Evolutionary conservation across 805 yeast genomes (phyloP).

Genomic region (Groenewaldozyma salmanticensis): DNA sequence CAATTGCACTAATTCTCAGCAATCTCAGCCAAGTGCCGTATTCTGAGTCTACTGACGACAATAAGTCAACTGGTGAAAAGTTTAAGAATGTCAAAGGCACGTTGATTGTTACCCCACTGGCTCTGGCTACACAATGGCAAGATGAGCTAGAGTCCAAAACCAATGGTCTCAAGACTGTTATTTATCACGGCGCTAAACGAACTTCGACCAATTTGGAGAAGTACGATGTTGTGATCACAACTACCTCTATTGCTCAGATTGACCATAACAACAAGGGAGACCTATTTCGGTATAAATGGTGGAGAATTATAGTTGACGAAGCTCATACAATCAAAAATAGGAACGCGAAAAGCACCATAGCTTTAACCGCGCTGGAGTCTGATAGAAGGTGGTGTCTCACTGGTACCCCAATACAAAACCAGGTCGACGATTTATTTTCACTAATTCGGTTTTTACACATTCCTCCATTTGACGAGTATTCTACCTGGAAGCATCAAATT

Average conservation of each 20-base stretch:
- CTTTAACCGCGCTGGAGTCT: constrained; percentile 35
- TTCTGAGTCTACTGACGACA: constrained; percentile 4
- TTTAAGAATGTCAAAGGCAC: constrained; percentile 19
- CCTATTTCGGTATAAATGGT: constrained; percentile 30
- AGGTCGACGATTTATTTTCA: constrained; percentile 43
- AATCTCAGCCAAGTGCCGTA: too few species aligned
- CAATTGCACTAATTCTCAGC: constrained; percentile 53
- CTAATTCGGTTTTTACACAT: constrained; percentile 34
- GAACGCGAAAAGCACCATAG: constrained; percentile 36
- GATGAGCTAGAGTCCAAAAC: constrained; percentile 31
- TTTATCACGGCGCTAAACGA: constrained; percentile 28
- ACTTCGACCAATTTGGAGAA: constrained; percentile 10
- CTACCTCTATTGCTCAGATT: constrained; percentile 24
- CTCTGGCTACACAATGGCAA: constrained; percentile 35
- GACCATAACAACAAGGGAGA: constrained; percentile 20
- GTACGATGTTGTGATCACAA: constrained; percentile 30
- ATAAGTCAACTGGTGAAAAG: neutral
- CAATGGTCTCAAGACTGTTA: constrained; percentile 22
- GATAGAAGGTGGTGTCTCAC: constrained; percentile 48
- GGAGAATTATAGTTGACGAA: constrained; percentile 54
- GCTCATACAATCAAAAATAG: constrained; percentile 53
- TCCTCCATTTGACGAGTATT: constrained; percentile 19
- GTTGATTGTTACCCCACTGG: constrained; percentile 35
- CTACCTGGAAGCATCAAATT: constrained; percentile 21
- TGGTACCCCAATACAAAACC: constrained; percentile 59